A percentile compares a stretch with the other conserved stretches of the same genome.
Conservation (phyloP, 1,284 basidiomycete genomes). For the Schizophyllum amplum region DNA sequence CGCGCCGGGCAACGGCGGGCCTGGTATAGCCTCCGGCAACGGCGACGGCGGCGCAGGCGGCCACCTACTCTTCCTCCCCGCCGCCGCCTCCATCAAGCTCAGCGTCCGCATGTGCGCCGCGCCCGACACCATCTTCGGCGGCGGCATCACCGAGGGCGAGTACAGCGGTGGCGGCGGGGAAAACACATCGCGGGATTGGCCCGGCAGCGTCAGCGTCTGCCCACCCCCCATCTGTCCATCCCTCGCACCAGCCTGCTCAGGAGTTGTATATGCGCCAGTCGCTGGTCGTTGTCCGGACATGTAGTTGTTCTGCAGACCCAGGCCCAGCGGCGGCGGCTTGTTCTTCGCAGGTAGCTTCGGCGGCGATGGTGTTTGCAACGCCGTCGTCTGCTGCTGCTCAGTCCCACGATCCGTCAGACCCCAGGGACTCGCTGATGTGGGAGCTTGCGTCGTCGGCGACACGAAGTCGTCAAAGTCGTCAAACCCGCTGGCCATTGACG, state of each 20-base stretch:
- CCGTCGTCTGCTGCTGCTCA: conserved; percentile 1
- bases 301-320: too few species aligned
- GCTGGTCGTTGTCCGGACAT: too few species aligned
- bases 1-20: conserved; percentile 39
- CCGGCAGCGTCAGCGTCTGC: background rate
- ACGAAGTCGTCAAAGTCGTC: conserved; percentile 42
- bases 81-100: conserved; percentile 46
- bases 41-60: conserved; percentile 63
- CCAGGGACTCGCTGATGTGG: background rate
- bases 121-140: conserved; percentile 16
- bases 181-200: background rate
- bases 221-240: too few species aligned
- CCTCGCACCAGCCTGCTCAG: too few species aligned
- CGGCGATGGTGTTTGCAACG: conserved; percentile 29
- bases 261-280: too few species aligned
- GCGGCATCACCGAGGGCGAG: conserved; percentile 13
- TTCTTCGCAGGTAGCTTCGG: conserved; percentile 35
- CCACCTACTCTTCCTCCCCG: conserved; percentile 35
- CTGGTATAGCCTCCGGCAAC: conserved; percentile 27
- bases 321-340: background rate
- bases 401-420: background rate
- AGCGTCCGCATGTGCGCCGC: conserved; percentile 44
- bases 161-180: conserved; percentile 8
- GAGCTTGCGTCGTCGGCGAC: conserved; percentile 20
- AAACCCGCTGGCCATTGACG: conserved; percentile 14